Percentiles rank a stretch among this genome's conserved stretches.
phyloP scores from a whole-genome alignment of 2,329 filamentous ascomycete genomes.

The Myriosclerotinia duriaeana region DNA sequence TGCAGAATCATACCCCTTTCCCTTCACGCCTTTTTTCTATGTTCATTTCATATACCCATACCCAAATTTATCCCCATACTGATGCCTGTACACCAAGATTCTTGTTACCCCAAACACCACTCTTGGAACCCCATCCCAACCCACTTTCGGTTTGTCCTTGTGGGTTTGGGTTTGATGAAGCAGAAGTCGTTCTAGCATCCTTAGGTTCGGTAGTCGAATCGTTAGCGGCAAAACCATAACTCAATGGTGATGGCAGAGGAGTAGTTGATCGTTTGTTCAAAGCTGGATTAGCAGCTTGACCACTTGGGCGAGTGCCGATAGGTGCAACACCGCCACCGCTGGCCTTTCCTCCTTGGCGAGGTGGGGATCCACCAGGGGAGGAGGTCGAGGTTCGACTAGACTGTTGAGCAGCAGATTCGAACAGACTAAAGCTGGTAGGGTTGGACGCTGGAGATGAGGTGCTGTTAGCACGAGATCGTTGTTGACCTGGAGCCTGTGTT shows the following conservation, averaged over 20 bases:
- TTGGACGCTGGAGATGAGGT: constrained; percentile 79
- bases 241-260: constrained; percentile 84
- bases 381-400: constrained; percentile 79
- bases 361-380: constrained; percentile 79
- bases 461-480: constrained; percentile 72
- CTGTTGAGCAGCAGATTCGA: constrained; percentile 63
- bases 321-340: constrained; percentile 73
- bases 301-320: constrained; percentile 83
- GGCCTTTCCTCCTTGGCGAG: constrained; percentile 62
- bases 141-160: constrained; percentile 42
- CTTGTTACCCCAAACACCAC: constrained; percentile 78
- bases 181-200: constrained; percentile 49
- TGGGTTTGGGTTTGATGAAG: constrained; percentile 57
- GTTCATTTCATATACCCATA: constrained; percentile 5
- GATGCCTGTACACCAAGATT: constrained; percentile 86
- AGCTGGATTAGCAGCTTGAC: constrained; percentile 56
- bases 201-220: constrained; percentile 48
- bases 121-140: constrained; percentile 71
- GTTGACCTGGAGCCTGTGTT: constrained; percentile 39
- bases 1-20: constrained; percentile 21
- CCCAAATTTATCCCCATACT: constrained; percentile 76
- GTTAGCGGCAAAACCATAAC: constrained; percentile 66
- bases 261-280: constrained; percentile 76
- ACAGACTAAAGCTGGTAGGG: constrained; percentile 57
- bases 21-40: constrained; percentile 21